Conservation (phyloP, 192 early-diverging fungal species). For the Chytriomyces confervae region DNA sequence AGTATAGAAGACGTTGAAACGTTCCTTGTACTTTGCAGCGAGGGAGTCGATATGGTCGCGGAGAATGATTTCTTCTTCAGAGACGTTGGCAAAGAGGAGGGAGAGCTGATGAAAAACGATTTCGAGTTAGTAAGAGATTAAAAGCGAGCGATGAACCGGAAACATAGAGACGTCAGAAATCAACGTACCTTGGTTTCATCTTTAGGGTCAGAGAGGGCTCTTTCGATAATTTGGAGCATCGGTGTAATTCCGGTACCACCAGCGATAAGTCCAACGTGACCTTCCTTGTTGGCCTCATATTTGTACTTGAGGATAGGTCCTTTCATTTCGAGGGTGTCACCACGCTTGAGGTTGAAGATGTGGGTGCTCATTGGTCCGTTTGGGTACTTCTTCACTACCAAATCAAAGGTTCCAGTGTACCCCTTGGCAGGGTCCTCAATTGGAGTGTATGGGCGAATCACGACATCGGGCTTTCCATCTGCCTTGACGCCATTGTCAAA, state of each 20-base stretch:
- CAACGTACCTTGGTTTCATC: conserved; percentile 80
- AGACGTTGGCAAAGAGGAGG: conserved; percentile 94
- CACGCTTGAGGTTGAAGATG: conserved; percentile 69
- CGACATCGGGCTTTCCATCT: conserved; percentile 59
- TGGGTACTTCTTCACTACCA: conserved; percentile 81
- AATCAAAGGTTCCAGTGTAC: conserved; percentile 72
- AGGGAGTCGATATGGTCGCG: conserved; percentile 66
- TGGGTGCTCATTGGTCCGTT: conserved; percentile 68
- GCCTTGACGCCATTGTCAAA: conserved; percentile 55
- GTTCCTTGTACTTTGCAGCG: conserved; percentile 62
- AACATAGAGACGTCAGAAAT: background rate
- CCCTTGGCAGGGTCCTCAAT: conserved; percentile 52
- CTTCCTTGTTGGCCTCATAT: conserved; percentile 71
- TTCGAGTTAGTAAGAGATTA: background rate
- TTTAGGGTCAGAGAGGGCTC: conserved; percentile 80
- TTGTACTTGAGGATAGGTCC: conserved; percentile 78
- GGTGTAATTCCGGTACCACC: conserved; percentile 85
- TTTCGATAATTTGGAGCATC: conserved; percentile 93
- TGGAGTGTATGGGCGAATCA: conserved; percentile 76
- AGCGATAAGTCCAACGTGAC: conserved; percentile 79
- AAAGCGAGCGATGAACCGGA: background rate
- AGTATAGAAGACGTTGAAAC: conserved; percentile 71
- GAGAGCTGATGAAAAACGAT: conserved; percentile 31
- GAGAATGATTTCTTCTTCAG: conserved; percentile 82
- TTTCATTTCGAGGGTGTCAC: conserved; percentile 79